Evolutionary conservation across 306 rosid genomes (phyloP).

Genomic region (Prunus salicina): DNA sequence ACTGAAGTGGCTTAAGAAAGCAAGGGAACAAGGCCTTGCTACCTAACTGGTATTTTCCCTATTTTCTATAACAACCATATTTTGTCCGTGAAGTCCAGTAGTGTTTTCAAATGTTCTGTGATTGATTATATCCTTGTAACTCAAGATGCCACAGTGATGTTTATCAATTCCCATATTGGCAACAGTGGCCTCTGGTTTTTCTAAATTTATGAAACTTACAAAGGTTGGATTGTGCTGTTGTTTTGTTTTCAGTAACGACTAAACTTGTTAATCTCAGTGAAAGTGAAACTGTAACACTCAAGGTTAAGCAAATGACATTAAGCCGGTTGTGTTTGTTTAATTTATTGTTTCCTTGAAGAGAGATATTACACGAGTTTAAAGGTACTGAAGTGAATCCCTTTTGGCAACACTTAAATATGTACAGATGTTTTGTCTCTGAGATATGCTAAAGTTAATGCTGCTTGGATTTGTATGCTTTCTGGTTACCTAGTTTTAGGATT

Average conservation of each 20-base stretch:
- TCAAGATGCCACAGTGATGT: background rate
- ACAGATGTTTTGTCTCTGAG: background rate
- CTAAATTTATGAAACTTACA: background rate
- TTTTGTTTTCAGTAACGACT: background rate
- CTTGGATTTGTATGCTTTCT: background rate
- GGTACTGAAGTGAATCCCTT: background rate
- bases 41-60: slow-evolving; percentile 38
- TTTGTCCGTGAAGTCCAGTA: background rate
- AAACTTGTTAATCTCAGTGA: background rate
- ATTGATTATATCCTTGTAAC: background rate
- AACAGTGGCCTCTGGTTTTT: background rate
- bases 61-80: background rate
- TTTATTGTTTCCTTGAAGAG: background rate
- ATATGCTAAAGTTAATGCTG: background rate
- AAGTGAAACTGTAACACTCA: background rate
- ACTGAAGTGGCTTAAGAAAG: slow-evolving; percentile 63
- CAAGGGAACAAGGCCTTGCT: slow-evolving; percentile 49
- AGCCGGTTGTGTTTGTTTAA: background rate
- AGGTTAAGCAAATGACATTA: background rate
- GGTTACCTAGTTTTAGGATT: background rate
- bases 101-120: background rate
- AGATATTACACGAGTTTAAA: background rate
- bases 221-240: background rate
- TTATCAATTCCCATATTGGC: background rate
- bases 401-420: background rate